Base-by-base conservation (phyloP, 2,329 filamentous ascomycete genomes). In the Fusarium algeriense region DNA sequence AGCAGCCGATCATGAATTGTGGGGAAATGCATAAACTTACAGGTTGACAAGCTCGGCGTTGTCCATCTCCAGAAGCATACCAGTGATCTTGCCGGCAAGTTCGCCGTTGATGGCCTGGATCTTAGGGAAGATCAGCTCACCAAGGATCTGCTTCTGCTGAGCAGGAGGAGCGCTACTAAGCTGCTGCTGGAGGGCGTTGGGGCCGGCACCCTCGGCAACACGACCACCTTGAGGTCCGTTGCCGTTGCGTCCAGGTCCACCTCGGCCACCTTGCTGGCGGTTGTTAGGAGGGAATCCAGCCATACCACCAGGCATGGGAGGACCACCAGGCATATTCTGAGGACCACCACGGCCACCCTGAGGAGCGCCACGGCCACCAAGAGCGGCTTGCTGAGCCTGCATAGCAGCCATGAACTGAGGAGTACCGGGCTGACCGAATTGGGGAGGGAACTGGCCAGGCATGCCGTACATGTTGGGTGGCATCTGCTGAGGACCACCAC, bases 11-110 rank as follows among this genome's bases (percentile, higher is more conserved):
- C 63, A 73, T 64, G 52, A 56, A 12, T 53, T 60, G 46, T 67
- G 34, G 34, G 17, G 49, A 34, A 52, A 35, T 26, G 13, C 6
- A 10, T 30, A 15, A 35, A 93, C 95, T 93, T 92, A 97, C 93
- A 99, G 89, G 85, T 93, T 93, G 80, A 99, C 89, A 77, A 99
- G 87, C 87, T 99, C 96, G 63, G 88, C 82, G 85, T 98, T 98
- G 79, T 98, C 96, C 96, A 99, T 99, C 89, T 99, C 96, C 78
- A 99, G 85, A 78, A 99, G 92, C 96, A 99, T 99, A 85, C 96
- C 96, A 69, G 96, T 99, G 83, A 99, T 98, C 91, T 99, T 99
- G 81, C 96, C 96, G 70, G 96, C 96, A 79, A 99, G 88, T 78
- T 98, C 95, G 67, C 94, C 93, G 87, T 99, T 96, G 84, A 97